Conservation (phyloP, 306 rosid species). For the Prunus davidiana region DNA sequence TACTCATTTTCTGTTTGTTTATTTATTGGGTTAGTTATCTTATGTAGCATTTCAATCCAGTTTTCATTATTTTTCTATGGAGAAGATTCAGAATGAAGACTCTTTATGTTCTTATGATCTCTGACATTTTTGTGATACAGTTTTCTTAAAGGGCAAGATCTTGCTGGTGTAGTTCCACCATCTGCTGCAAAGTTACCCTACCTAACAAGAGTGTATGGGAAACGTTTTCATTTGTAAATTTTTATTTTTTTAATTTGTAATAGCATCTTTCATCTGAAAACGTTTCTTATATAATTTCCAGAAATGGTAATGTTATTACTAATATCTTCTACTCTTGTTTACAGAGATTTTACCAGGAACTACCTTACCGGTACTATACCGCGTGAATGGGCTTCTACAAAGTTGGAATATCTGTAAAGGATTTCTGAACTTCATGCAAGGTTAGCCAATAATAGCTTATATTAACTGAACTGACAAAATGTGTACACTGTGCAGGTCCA, state of each 20-base stretch:
- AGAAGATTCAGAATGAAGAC: too few relatives aligned
- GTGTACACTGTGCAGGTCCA: constrained; percentile 7
- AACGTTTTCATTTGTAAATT: background rate
- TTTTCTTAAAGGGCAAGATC: constrained; percentile 10
- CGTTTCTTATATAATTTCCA: background rate
- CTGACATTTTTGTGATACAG: background rate
- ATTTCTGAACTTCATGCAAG: background rate
- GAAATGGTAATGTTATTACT: background rate
- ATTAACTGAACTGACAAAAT: background rate
- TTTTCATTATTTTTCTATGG: too few relatives aligned
- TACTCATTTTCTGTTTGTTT: background rate
- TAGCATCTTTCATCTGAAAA: background rate
- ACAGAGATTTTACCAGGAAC: constrained; percentile 16
- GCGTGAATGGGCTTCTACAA: constrained; percentile 5
- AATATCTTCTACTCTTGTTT: background rate
- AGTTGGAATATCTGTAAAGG: constrained; percentile 7
- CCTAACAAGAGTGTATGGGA: constrained; percentile 6
- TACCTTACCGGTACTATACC: constrained; percentile 20
- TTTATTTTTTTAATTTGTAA: too few relatives aligned
- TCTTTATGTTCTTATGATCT: too few relatives aligned
- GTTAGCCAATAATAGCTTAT: background rate
- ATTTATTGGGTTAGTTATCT: background rate
- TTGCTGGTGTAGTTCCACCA: constrained; percentile 15
- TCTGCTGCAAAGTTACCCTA: constrained; percentile 9
- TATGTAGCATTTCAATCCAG: background rate